Evolutionary conservation across 805 yeast genomes (phyloP), one percentile per base, ranked within the genome.

Genomic region (Alloascoidea africana): DNA sequence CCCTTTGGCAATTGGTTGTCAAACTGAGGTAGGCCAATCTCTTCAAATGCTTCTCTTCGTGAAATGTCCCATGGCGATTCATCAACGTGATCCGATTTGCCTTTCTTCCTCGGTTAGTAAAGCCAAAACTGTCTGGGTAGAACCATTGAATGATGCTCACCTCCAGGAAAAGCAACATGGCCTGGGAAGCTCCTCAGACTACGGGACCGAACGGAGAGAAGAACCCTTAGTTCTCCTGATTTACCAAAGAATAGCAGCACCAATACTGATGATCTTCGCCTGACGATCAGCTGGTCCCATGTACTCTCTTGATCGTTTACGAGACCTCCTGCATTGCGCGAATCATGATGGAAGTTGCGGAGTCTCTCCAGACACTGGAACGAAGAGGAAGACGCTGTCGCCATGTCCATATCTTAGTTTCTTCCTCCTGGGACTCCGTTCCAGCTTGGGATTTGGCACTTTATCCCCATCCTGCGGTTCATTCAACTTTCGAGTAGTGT

Each of bases 91-190:
- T 87, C 96, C 3, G 94, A 86, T 50, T 79, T 83, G 4, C 94
- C 94, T 11, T 89, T 27, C 80, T 87, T 37, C 91, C 56, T 14
- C 79, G 52, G 47, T 79, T 89, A 32, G 14, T 8, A 16, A n/a
- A n/a, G n/a, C n/a, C n/a, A n/a, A n/a, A n/a, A n/a, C n/a, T n/a
- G n/a, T n/a, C n/a, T n/a, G n/a, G n/a, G n/a, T n/a, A n/a, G n/a
- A n/a, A n/a, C n/a, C n/a, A n/a, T n/a, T n/a, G 17, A 53, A 53
- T 83, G 93, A 5, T 85, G 78, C 49, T 75, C 76, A 5, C 96
- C 97, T 2, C 97, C 97, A 3, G 97, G 97, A 5, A 87, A 62
- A 1, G 96, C 84, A 4, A 82, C 81, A 53, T 87, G 95, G 3
- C 96, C 96, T 0, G 91, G 80, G 58, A 86, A 87, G 38, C 71